These are phyloP conservation scores for Crepidotus variabilis DNA, from an alignment of 768 basidiomycete genomes.

Conservation along the genomic window DNA sequence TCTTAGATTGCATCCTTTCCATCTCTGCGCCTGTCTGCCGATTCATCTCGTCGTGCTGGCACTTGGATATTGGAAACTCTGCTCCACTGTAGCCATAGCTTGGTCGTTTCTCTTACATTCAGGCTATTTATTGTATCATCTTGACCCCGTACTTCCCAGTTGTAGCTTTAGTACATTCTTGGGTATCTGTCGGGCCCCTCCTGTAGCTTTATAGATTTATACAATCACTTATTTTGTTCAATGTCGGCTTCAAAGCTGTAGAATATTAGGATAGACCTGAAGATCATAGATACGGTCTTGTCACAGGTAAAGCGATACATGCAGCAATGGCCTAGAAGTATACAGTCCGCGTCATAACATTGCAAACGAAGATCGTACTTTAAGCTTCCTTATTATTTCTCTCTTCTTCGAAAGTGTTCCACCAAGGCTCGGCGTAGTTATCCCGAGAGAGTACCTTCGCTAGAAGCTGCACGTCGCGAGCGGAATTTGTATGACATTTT, in stretches of 20 bases:
- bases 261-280: no score
- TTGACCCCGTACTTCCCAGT: background rate
- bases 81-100: background rate
- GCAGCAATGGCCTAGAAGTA: background rate
- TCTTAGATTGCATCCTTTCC: background rate
- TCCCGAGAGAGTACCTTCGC: constrained; percentile 8
- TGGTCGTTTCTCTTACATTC: background rate
- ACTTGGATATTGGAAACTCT: background rate
- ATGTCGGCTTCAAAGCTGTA: background rate
- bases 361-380: background rate
- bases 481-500: background rate
- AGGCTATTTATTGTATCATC: background rate
- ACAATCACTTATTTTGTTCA: background rate
- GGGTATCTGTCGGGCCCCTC: background rate
- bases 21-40: background rate
- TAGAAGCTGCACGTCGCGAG: background rate
- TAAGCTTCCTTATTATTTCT: no score
- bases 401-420: constrained; percentile 19
- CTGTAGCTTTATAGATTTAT: background rate
- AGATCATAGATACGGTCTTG: no score
- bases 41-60: background rate
- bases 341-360: background rate
- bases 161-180: background rate
- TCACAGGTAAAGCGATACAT: no score
- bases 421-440: constrained; percentile 29